Conservation (phyloP, 805 yeast species). For the Monosporozyma servazzii region DNA sequence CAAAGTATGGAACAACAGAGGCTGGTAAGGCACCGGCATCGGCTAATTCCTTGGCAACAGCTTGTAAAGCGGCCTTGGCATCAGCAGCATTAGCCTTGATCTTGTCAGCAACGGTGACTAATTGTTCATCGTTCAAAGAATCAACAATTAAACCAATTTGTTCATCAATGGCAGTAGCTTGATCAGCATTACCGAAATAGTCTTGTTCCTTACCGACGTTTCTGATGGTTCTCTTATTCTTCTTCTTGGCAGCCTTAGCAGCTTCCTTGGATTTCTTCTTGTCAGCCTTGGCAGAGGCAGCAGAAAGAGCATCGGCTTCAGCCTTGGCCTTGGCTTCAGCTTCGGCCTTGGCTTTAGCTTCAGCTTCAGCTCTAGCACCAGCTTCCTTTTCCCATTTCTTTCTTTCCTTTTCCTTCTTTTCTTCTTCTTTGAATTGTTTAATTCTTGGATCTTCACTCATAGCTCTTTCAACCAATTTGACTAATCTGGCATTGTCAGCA, state of each 20-base stretch:
- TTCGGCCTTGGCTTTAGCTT: slow-evolving; percentile 76
- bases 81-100: slow-evolving; percentile 45
- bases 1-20: slow-evolving; percentile 46
- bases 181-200: slow-evolving; percentile 73
- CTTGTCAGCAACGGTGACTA: slow-evolving; percentile 65
- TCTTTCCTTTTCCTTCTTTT: slow-evolving; percentile 88
- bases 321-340: slow-evolving; percentile 77
- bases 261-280: slow-evolving; percentile 94
- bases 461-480: slow-evolving; percentile 81
- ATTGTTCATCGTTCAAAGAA: slow-evolving; percentile 66
- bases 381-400: slow-evolving; percentile 98
- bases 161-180: slow-evolving; percentile 55
- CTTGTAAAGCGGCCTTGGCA: slow-evolving; percentile 52
- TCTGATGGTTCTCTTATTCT: slow-evolving; percentile 86
- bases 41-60: slow-evolving; percentile 43
- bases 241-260: slow-evolving; percentile 85
- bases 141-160: slow-evolving; percentile 78
- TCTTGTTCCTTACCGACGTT: slow-evolving; percentile 69
- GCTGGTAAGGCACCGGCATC: slow-evolving; percentile 49
- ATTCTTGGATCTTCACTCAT: slow-evolving; percentile 90
- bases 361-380: slow-evolving; percentile 94
- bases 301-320: slow-evolving; percentile 63
- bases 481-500: slow-evolving; percentile 86
- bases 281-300: slow-evolving; percentile 55
- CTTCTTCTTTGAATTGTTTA: slow-evolving; percentile 84